Base-by-base conservation (phyloP, 2,329 filamentous ascomycete species). In the Diplocarpon rosae region DNA sequence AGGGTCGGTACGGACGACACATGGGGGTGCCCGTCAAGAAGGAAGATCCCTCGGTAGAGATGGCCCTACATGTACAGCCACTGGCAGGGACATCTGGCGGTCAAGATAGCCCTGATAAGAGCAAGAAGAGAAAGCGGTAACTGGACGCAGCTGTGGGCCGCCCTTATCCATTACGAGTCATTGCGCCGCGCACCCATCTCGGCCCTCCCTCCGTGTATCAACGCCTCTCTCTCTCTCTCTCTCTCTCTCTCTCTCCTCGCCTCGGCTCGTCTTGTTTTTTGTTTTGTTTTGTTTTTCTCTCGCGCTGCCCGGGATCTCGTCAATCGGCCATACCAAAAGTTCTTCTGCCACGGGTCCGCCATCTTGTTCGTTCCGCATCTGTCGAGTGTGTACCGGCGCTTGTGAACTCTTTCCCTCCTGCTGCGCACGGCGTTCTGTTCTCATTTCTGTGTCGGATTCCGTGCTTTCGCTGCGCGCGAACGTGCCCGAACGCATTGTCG, bases 1-100 rank as follows among this genome's bases (percentile, higher is more conserved):
- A 95, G 66, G 92, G 92, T 52, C 82, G 92, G 46, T 96, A 95
- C 61, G 78, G 78, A 56, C 75, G 78, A 52, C 78, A 82, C 62
- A 82, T 82, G 78, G 78, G 78, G 46, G 78, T 82, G 32, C 76
- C 78, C 42, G 69, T 79, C 57, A 74, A 74, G 61, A 74, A 74
- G 47, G 70, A 75, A 29, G 76, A 80, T 24, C 55, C 68, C n/a
- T 54, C 61, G 20, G 52, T 59, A 28, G 58, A 63, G 37, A 56
- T 51, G 27, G 48, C 48, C n/a, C 5, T 5, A 17, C 51, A n/a
- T n/a, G n/a, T 60, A 27, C 40, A 62, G 28, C 55, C 61, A 15
- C 56, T 45, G 27, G 27, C 45, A 24, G 30, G 30, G 40, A 41
- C 38, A 29, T 35, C 42, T 41, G 47, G 45, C 17, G 54, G 52